Conservation (phyloP, 371 early-diverging fungal species). For the Coemansia sp. region DNA sequence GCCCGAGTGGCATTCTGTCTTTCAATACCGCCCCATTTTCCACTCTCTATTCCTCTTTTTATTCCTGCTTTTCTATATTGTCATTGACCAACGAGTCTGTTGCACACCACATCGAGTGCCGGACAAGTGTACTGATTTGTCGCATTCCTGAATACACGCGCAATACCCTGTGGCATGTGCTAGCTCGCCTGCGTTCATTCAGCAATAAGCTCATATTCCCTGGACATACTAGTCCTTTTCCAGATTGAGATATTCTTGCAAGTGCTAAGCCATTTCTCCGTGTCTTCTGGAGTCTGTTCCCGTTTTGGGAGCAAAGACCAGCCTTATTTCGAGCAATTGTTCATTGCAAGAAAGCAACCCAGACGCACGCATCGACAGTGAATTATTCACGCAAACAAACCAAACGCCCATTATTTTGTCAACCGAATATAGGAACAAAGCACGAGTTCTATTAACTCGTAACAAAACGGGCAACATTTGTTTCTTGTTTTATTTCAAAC, state of each 20-base stretch:
- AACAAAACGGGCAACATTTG: not conserved
- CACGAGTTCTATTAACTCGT: not conserved
- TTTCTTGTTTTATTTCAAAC: not conserved
- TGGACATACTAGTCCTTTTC: not conserved
- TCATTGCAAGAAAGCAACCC: not conserved
- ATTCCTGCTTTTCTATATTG: not conserved
- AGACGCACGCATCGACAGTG: constrained; percentile 2
- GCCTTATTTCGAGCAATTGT: not conserved
- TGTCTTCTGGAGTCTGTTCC: not conserved
- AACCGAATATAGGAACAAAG: constrained; percentile 1
- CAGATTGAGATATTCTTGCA: not conserved
- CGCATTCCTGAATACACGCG: not conserved
- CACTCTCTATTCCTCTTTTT: not conserved
- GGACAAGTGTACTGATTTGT: not conserved
- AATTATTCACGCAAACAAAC: not conserved
- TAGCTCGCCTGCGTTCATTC: not conserved
- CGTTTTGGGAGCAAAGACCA: not conserved
- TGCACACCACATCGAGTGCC: not conserved
- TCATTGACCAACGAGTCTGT: not conserved
- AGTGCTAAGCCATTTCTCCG: not conserved
- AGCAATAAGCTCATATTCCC: not conserved
- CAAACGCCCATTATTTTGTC: constrained; percentile 1
- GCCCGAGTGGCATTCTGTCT: not conserved
- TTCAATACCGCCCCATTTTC: not conserved
- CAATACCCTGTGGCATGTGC: not conserved